A percentile compares a stretch with the other conserved stretches of the same genome.
phyloP scores from a whole-genome alignment of 2,329 filamentous ascomycete genomes.

The Venturia pyrina region DNA sequence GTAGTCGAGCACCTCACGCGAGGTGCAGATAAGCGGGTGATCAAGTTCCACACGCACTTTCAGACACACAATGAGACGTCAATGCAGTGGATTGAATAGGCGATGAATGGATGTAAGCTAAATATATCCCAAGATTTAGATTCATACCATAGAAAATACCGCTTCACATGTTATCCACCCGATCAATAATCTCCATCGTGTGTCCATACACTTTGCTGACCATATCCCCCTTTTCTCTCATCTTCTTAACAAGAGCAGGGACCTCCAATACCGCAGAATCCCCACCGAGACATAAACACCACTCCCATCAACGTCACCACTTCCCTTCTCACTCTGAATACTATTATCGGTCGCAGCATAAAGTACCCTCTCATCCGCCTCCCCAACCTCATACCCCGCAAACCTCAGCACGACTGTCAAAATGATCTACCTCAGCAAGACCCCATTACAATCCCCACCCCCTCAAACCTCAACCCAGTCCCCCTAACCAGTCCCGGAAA shows the following conservation, averaged over 20 bases:
- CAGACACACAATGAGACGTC: not conserved
- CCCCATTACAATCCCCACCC: not conserved
- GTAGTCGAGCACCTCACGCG: not conserved
- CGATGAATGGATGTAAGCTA: not conserved
- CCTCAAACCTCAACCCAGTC: conserved; percentile 13
- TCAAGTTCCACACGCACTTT: not conserved
- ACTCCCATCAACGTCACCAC: conserved; percentile 16
- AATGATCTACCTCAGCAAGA: conserved; percentile 11
- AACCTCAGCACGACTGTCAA: conserved; percentile 8
- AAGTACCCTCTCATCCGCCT: conserved; percentile 14
- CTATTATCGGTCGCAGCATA: conserved; percentile 24
- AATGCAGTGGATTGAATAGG: not conserved
- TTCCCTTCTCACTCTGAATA: not conserved
- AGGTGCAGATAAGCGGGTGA: not conserved
- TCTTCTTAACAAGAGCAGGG: no score
- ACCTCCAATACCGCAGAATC: no score
- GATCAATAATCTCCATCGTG: not conserved
- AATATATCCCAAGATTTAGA: not conserved
- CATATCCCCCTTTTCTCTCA: not conserved
- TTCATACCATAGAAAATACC: not conserved
- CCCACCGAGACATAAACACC: conserved; percentile 27
- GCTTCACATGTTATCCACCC: conserved; percentile 8
- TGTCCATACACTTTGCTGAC: not conserved
- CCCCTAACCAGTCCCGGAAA: conserved; percentile 14
- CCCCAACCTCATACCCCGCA: conserved; percentile 9